A percentile compares a stretch with the other conserved stretches of the same genome.
phyloP scores from a whole-genome alignment of 352 stramenopile species.

The Phytopythium cucurbitacearum region DNA sequence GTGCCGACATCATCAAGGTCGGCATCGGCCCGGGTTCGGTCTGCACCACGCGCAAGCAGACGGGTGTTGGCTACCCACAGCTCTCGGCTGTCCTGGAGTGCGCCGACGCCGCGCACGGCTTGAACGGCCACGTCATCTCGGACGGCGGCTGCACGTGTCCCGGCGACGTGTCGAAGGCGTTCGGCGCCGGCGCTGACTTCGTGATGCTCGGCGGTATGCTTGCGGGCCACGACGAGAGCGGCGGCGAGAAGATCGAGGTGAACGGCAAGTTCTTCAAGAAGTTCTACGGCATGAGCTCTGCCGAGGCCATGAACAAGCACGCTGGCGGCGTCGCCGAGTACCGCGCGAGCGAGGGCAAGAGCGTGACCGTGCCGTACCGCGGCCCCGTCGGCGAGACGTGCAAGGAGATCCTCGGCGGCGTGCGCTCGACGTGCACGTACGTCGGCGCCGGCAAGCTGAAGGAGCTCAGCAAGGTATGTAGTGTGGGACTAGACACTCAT shows the following conservation, averaged over 20 bases:
- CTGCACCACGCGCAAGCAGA: constrained; percentile 92
- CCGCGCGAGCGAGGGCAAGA: constrained; percentile 89
- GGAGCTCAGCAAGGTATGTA: constrained; percentile 85
- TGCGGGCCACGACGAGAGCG: constrained; percentile 88
- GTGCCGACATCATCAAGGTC: constrained; percentile 93
- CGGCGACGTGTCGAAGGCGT: constrained; percentile 89
- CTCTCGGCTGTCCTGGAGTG: constrained; percentile 90
- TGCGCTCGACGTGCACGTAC: constrained; percentile 92
- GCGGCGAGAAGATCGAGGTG: constrained; percentile 75
- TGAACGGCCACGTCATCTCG: constrained; percentile 87
- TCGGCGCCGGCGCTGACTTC: constrained; percentile 90
- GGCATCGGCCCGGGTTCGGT: constrained; percentile 90
- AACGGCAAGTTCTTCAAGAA: constrained; percentile 78
- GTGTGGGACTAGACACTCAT: not conserved
- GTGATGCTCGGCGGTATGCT: constrained; percentile 93
- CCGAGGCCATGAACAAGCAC: constrained; percentile 92
- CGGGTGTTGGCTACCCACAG: constrained; percentile 90
- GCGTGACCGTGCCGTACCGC: constrained; percentile 86
- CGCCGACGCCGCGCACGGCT: constrained; percentile 85
- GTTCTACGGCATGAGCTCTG: constrained; percentile 93
- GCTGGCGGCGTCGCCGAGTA: constrained; percentile 89
- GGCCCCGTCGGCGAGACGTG: constrained; percentile 75
- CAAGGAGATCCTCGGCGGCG: constrained; percentile 90
- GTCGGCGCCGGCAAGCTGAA: constrained; percentile 87
- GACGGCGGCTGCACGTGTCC: constrained; percentile 89